A percentile compares a stretch with the other conserved stretches of the same genome.
These are phyloP conservation scores for Cladorrhinum sp. DNA, from an alignment of 2,329 filamentous ascomycete species.

Conservation along the genomic window DNA sequence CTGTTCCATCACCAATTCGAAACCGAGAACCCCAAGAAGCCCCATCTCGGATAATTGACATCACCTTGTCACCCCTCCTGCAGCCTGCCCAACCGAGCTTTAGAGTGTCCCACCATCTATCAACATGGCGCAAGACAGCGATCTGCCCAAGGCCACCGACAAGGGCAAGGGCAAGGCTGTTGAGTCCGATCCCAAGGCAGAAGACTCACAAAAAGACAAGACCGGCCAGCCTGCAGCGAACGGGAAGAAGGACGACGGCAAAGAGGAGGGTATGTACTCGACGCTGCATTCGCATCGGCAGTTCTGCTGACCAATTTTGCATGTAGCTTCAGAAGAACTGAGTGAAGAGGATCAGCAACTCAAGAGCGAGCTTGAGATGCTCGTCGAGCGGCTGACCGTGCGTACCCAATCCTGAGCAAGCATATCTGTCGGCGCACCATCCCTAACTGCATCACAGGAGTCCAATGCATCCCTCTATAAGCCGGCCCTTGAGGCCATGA, in stretches of 20 bases:
- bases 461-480: conserved; percentile 84
- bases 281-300: conserved; percentile 24
- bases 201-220: conserved; percentile 59
- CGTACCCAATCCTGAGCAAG: conserved; percentile 7
- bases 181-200: conserved; percentile 62
- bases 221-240: conserved; percentile 69
- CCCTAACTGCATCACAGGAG: conserved; percentile 57
- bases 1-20: conserved; percentile 2
- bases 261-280: conserved; percentile 45
- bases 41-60: background rate
- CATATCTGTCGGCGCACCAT: background rate
- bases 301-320: conserved; percentile 35
- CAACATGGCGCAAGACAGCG: conserved; percentile 87
- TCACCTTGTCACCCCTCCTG: background rate
- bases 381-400: conserved; percentile 91
- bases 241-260: conserved; percentile 75
- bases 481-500: conserved; percentile 90
- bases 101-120: conserved; percentile 14
- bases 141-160: conserved; percentile 77
- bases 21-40: conserved; percentile 1
- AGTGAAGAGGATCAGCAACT: conserved; percentile 98
- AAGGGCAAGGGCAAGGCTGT: conserved; percentile 96
- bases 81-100: conserved; percentile 13
- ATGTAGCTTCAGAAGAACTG: conserved; percentile 70
- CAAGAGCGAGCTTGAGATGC: conserved; percentile 96